Evolutionary conservation across 192 early-diverging fungal species (phyloP), one percentile per base, ranked within the genome.

Genomic region (Coemansia sp.): DNA sequence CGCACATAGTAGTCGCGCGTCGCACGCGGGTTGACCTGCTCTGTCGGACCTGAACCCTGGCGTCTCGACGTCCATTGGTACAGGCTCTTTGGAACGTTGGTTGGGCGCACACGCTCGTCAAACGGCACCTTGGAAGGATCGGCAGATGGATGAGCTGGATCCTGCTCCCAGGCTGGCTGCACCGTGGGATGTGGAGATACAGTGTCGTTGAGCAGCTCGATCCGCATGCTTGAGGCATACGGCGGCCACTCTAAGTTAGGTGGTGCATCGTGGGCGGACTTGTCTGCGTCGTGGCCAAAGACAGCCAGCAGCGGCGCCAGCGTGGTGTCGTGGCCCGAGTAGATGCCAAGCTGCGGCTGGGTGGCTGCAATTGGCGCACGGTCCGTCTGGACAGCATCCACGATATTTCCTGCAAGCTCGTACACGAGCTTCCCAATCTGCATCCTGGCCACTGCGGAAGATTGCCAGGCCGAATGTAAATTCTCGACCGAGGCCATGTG

Each of bases 261-360:
- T 2, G 61, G 49, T 6, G 31, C 59, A 3, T 38, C 56, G 5
- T 38, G n/a, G 9, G n/a, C 6, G 26, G 4, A 40, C 36, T 47
- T 17, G 10, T 47, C 36, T 5, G 60, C 9, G 11, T 72, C 63
- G 17, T 63, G 56, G 36, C 74, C 64, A 62, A 82, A 58, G 14
- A 42, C 60, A 11, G 71, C 64, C n/a, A 77, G 64, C 53, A 82
- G 66, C 20, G 74, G 70, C 5, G 65, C 70, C n/a, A 82, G 21
- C 4, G 79, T 77, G 12, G 71, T 71, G 61, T 82, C 79, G 57
- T 82, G 79, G 42, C 74, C 74, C 36, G 79, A 82, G 66, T 74
- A 77, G 38, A 82, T 68, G 3, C 67, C 58, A 14, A 48, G 47
- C 11, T 20, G 52, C 42, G 46, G 46, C 36, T 56, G 47, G 42